Evolutionary conservation across 2,329 filamentous ascomycete genomes (phyloP).

Genomic region (Penicillium aurantiogriseum): DNA sequence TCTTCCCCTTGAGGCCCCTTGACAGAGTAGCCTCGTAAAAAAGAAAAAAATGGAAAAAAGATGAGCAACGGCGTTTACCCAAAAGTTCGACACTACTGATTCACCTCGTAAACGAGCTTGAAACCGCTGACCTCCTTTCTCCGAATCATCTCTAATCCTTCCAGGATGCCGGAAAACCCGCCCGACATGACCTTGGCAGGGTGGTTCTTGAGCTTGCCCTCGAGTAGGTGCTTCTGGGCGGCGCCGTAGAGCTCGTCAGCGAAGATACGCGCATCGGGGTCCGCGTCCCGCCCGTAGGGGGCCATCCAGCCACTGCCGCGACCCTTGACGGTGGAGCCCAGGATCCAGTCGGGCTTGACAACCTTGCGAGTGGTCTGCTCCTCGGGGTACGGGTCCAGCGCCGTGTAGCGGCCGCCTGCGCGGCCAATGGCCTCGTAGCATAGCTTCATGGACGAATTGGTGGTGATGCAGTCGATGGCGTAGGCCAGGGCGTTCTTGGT

Average conservation of each 20-base stretch:
- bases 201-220: neutral
- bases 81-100: neutral
- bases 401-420: constrained; percentile 8
- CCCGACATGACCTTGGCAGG: neutral
- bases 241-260: neutral
- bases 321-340: neutral
- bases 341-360: neutral
- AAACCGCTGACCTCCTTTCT: neutral
- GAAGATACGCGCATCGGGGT: neutral
- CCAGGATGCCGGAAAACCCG: neutral
- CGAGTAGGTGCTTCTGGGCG: neutral
- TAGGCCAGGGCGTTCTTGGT: constrained; percentile 7
- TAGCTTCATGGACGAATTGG: neutral
- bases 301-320: neutral
- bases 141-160: neutral
- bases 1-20: too few species aligned
- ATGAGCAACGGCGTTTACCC: neutral
- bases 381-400: constrained; percentile 10
- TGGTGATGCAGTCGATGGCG: constrained; percentile 9
- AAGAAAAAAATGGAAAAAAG: too few species aligned
- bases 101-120: neutral
- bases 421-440: constrained; percentile 11
- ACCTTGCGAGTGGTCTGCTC: neutral
- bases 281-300: neutral
- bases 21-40: too few species aligned